A percentile compares a stretch with the other conserved stretches of the same genome.
Conservation (phyloP, 495 filamentous ascomycete genomes). For the Aspergillus kassunensis region DNA sequence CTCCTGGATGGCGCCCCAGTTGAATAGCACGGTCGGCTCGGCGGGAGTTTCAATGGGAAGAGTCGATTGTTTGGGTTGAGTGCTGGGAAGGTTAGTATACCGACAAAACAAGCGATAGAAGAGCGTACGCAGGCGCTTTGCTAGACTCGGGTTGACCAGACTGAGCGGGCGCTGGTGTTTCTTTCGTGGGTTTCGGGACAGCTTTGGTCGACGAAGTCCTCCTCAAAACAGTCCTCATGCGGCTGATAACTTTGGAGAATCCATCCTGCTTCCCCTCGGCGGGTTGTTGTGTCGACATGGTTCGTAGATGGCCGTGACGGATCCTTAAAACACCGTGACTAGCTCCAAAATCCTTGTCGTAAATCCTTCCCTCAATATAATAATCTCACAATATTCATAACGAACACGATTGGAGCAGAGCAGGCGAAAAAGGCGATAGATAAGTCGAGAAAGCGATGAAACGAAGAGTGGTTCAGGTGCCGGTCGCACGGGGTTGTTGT, state of each 20-base stretch:
- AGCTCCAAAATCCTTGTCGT: too few species aligned
- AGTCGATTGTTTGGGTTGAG: not conserved
- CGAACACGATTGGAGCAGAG: not conserved
- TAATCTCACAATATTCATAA: not conserved
- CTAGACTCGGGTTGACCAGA: conserved; percentile 10
- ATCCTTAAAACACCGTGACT: not conserved
- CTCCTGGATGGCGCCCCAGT: conserved; percentile 48
- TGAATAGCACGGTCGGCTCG: conserved; percentile 25
- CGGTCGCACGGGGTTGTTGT: conserved; percentile 22
- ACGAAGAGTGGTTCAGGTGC: conserved; percentile 13
- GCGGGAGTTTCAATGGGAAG: conserved; percentile 11
- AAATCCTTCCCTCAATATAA: too few species aligned
- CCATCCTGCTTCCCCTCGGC: conserved; percentile 55
- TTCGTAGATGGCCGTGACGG: not conserved
- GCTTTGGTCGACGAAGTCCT: conserved; percentile 46
- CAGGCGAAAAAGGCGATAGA: not conserved
- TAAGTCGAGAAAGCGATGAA: not conserved
- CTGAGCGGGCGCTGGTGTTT: conserved; percentile 2
- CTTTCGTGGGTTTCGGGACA: conserved; percentile 18
- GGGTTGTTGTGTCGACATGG: conserved; percentile 27
- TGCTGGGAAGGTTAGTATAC: conserved; percentile 10
- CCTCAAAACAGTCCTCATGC: conserved; percentile 61
- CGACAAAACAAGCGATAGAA: conserved; percentile 12
- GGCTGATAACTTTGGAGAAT: conserved; percentile 57
- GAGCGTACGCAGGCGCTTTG: conserved; percentile 27